These are phyloP conservation scores for Camelina sativa DNA, from an alignment of 345 rosid genomes.

Conservation along the genomic window DNA sequence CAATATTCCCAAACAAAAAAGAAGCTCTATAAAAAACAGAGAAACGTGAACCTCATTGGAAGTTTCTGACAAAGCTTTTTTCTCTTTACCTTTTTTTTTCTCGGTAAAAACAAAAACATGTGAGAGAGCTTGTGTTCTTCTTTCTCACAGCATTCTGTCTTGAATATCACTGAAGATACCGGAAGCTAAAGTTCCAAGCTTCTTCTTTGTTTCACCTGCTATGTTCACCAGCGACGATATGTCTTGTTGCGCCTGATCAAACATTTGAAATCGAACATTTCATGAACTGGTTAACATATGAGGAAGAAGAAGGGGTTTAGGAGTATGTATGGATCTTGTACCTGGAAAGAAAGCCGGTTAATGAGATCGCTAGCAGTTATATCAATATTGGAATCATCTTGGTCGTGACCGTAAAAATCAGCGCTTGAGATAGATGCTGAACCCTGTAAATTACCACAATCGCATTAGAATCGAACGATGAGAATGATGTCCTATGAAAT, in stretches of 20 bases:
- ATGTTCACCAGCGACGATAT: slow-evolving; percentile 90
- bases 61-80: slow-evolving; percentile 14
- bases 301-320: neutral
- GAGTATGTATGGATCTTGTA: slow-evolving; percentile 29
- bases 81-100: slow-evolving; percentile 7
- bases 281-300: neutral
- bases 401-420: slow-evolving; percentile 76
- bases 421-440: slow-evolving; percentile 95
- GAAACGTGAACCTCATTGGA: slow-evolving; percentile 31
- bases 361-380: slow-evolving; percentile 89
- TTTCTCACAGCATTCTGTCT: slow-evolving; percentile 84
- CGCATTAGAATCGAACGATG: slow-evolving; percentile 2
- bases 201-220: slow-evolving; percentile 98
- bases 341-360: slow-evolving; percentile 95
- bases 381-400: slow-evolving; percentile 64
- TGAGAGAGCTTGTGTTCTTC: slow-evolving; percentile 8
- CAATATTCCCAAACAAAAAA: slow-evolving; percentile 14
- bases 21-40: slow-evolving; percentile 26
- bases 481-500: neutral
- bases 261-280: slow-evolving; percentile 13
- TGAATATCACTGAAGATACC: slow-evolving; percentile 83
- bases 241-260: slow-evolving; percentile 88
- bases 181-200: slow-evolving; percentile 87
- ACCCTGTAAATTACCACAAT: slow-evolving; percentile 52
- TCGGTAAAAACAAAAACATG: slow-evolving; percentile 29